phyloP scores from a whole-genome alignment of 495 filamentous ascomycete genomes.

The Neurospora tetrasperma region DNA sequence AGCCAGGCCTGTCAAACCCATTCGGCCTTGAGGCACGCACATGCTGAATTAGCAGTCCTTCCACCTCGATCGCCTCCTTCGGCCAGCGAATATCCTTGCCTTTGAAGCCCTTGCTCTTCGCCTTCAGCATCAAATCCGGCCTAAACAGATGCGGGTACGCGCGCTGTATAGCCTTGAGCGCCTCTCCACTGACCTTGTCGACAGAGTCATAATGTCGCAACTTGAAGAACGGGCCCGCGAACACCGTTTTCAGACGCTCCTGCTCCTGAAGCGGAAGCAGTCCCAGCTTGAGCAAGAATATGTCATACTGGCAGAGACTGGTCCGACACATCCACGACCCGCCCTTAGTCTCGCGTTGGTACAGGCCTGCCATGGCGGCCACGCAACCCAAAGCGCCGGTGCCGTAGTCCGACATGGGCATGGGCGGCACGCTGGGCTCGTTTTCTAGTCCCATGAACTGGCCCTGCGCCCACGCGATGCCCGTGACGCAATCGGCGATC shows the following conservation, averaged over 20 bases:
- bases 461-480: conserved; percentile 66
- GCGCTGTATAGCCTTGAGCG: conserved; percentile 50
- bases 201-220: conserved; percentile 62
- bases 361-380: conserved; percentile 53
- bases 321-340: conserved; percentile 57
- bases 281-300: conserved; percentile 54
- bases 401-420: conserved; percentile 75
- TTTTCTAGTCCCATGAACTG: conserved; percentile 53
- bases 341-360: conserved; percentile 48
- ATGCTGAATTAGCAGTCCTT: conserved; percentile 44
- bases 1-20: conserved; percentile 43
- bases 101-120: conserved; percentile 38
- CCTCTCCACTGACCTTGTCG: conserved; percentile 57
- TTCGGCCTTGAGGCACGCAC: conserved; percentile 46
- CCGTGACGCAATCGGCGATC: conserved; percentile 45
- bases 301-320: conserved; percentile 51
- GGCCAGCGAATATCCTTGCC: conserved; percentile 39
- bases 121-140: conserved; percentile 31
- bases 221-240: conserved; percentile 46
- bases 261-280: conserved; percentile 48
- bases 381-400: conserved; percentile 57
- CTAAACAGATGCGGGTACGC: conserved; percentile 42
- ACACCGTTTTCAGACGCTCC: conserved; percentile 40
- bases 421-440: conserved; percentile 66
- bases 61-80: conserved; percentile 40